Evolutionary conservation across 805 yeast genomes (phyloP).

Genomic region (Naumovozyma dairenensis): DNA sequence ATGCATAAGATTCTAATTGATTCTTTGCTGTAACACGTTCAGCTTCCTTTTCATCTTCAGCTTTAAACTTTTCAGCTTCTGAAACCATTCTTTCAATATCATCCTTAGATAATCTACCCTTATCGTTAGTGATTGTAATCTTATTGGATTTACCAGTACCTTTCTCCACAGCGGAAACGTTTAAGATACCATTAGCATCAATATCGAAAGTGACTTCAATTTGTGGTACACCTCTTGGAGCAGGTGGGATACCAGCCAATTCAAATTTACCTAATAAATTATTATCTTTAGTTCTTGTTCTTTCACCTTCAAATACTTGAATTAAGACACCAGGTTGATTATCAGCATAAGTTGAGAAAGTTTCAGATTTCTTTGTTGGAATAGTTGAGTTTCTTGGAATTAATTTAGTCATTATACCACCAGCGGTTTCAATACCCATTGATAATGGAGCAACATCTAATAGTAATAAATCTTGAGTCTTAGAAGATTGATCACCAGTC

Average conservation of each 20-base stretch:
- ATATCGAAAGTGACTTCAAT: constrained; percentile 94
- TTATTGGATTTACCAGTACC: constrained; percentile 97
- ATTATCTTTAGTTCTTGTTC: constrained; percentile 92
- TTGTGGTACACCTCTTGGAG: constrained; percentile 98
- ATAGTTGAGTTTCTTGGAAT: constrained; percentile 95
- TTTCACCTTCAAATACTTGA: constrained; percentile 97
- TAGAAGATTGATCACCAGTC: constrained; percentile 91
- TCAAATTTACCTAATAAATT: constrained; percentile 95
- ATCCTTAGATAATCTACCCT: constrained; percentile 96
- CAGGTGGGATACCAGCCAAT: constrained; percentile 93
- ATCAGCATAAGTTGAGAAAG: constrained; percentile 93
- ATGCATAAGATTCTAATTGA: constrained; percentile 90
- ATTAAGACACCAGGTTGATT: constrained; percentile 98
- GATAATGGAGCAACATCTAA: constrained; percentile 97
- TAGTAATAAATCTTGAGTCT: constrained; percentile 89
- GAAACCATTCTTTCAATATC: constrained; percentile 96
- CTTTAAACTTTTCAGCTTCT: constrained; percentile 96
- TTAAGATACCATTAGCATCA: constrained; percentile 95
- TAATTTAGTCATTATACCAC: constrained; percentile 98
- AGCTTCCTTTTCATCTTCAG: constrained; percentile 93
- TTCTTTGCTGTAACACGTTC: constrained; percentile 88
- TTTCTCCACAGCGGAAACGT: constrained; percentile 93
- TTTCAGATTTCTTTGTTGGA: constrained; percentile 95
- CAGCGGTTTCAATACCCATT: constrained; percentile 96
- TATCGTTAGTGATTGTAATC: constrained; percentile 96